These are phyloP conservation scores for Acanthamoeba healyi DNA, from an alignment of 208 protist genomes.

Conservation along the genomic window DNA sequence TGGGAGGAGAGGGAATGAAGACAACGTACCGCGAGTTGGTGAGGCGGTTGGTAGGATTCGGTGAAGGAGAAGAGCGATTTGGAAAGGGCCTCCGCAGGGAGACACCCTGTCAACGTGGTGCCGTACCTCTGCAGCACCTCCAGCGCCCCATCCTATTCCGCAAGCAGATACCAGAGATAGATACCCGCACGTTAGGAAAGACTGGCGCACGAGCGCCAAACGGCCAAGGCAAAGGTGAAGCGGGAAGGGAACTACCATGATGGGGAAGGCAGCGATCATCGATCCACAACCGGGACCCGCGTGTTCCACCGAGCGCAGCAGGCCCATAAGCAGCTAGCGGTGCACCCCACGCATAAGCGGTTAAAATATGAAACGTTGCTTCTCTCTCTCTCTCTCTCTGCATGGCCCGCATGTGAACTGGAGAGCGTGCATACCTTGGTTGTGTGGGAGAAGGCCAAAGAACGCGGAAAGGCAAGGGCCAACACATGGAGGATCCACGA, in stretches of 20 bases:
- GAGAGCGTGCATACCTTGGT: too few species aligned
- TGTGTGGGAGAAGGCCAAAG: not conserved
- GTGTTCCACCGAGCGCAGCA: not conserved
- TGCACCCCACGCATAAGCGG: too few species aligned
- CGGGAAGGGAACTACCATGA: not conserved
- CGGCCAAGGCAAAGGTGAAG: too few species aligned
- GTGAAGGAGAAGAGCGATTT: not conserved
- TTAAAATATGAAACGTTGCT: too few species aligned
- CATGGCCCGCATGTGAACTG: too few species aligned
- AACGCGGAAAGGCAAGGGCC: not conserved
- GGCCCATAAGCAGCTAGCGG: not conserved
- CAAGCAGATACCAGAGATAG: too few species aligned
- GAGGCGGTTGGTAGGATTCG: not conserved
- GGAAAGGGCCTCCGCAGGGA: not conserved
- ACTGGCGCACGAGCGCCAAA: too few species aligned
- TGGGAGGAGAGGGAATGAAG: not conserved
- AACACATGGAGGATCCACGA: not conserved
- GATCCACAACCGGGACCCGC: not conserved
- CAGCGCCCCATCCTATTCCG: not conserved
- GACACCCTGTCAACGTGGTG: not conserved
- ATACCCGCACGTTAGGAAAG: too few species aligned
- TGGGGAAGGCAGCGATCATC: not conserved
- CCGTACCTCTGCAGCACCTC: not conserved
- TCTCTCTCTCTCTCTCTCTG: too few species aligned
- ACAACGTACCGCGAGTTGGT: not conserved